Conservation (phyloP, 192 early-diverging fungal species). For the Podila horticola region DNA sequence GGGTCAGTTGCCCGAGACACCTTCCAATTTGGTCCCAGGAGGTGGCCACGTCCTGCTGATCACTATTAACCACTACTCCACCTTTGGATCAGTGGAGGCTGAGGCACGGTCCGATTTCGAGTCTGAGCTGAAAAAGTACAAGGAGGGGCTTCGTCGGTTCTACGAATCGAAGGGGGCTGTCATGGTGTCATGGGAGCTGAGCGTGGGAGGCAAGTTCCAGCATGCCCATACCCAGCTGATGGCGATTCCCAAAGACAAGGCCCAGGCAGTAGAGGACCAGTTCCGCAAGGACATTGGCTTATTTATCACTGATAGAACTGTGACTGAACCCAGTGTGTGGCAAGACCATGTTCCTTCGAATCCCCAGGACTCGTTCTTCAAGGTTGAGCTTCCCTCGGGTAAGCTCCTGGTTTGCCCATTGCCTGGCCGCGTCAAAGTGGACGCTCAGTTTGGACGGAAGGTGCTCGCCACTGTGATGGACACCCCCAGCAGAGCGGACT, state of each 20-base stretch:
- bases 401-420: constrained; percentile 56
- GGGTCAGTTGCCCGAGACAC: constrained; percentile 76
- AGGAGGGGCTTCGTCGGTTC: constrained; percentile 59
- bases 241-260: constrained; percentile 61
- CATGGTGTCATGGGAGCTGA: constrained; percentile 83
- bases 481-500: constrained; percentile 76
- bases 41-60: constrained; percentile 86
- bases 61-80: constrained; percentile 61
- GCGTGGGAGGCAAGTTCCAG: constrained; percentile 62
- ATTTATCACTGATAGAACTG: constrained; percentile 14
- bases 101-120: constrained; percentile 52
- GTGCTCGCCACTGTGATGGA: constrained; percentile 75
- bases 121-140: constrained; percentile 66
- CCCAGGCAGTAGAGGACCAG: constrained; percentile 21
- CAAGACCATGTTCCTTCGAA: constrained; percentile 4
- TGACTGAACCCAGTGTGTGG: constrained; percentile 10
- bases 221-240: constrained; percentile 81
- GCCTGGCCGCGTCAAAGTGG: constrained; percentile 60
- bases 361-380: constrained; percentile 53
- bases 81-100: constrained; percentile 53
- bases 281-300: constrained; percentile 19
- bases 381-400: constrained; percentile 66
- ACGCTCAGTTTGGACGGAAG: constrained; percentile 82
- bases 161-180: constrained; percentile 68
- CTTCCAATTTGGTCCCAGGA: constrained; percentile 67